Evolutionary conservation across 2,329 filamentous ascomycete species (phyloP).

Genomic region (Exophiala oligosperma): DNA sequence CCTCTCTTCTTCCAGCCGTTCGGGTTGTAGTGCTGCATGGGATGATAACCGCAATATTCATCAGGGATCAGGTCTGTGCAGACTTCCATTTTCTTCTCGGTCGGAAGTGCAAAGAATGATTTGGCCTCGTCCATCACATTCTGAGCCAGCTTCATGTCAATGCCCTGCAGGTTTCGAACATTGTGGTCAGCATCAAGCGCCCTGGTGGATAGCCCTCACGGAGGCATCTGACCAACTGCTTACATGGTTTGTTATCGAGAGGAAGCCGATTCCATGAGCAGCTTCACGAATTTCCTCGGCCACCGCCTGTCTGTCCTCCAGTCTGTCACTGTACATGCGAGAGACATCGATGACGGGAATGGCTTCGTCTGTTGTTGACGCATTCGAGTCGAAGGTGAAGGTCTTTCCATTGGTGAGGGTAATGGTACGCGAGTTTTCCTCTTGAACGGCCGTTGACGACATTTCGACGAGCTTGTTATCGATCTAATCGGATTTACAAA

Average conservation of each 20-base stretch:
- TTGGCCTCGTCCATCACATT: constrained; percentile 40
- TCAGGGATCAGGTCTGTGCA: constrained; percentile 34
- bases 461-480: background rate
- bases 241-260: constrained; percentile 37
- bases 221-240: background rate
- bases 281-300: constrained; percentile 44
- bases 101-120: constrained; percentile 44
- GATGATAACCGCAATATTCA: constrained; percentile 14
- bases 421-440: background rate
- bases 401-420: constrained; percentile 15
- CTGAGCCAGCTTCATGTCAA: constrained; percentile 35
- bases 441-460: background rate
- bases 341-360: constrained; percentile 49
- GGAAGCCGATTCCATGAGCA: constrained; percentile 38
- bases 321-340: constrained; percentile 36
- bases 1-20: constrained; percentile 9
- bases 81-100: constrained; percentile 50
- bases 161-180: constrained; percentile 38
- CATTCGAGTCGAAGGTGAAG: constrained; percentile 11
- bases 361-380: constrained; percentile 15
- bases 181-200: background rate
- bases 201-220: background rate
- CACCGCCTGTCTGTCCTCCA: constrained; percentile 39
- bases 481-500: too few relatives aligned
- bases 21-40: constrained; percentile 10